These are phyloP conservation scores for Wickerhamomyces strasburgensis DNA, from an alignment of 805 yeast genomes.

Conservation along the genomic window DNA sequence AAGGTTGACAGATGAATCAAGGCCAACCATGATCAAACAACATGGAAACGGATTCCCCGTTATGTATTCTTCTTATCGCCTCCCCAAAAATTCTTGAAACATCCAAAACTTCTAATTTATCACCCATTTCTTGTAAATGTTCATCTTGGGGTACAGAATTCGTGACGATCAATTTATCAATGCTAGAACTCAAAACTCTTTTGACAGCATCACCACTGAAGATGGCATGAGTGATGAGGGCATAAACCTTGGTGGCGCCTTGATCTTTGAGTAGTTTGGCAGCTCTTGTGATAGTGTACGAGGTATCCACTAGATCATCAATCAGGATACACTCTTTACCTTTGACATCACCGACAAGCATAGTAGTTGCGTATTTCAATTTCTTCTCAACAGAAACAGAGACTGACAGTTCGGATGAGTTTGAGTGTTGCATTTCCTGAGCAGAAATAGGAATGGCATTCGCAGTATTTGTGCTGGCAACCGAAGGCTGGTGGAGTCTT, in stretches of 20 bases:
- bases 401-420: slow-evolving; percentile 3
- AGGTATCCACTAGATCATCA: slow-evolving; percentile 93
- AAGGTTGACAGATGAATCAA: too few species aligned
- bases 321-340: slow-evolving; percentile 83
- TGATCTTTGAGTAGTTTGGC: slow-evolving; percentile 88
- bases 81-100: slow-evolving; percentile 88
- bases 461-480: slow-evolving; percentile 17
- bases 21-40: slow-evolving; percentile 73
- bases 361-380: slow-evolving; percentile 65
- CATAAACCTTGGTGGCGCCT: slow-evolving; percentile 84
- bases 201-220: slow-evolving; percentile 88
- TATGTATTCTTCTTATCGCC: slow-evolving; percentile 91
- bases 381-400: slow-evolving; percentile 16
- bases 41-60: slow-evolving; percentile 94
- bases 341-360: slow-evolving; percentile 93
- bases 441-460: slow-evolving; percentile 4
- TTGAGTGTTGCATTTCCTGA: not conserved
- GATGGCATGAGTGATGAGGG: slow-evolving; percentile 87
- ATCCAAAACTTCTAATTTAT: slow-evolving; percentile 74
- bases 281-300: slow-evolving; percentile 86
- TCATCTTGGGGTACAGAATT: slow-evolving; percentile 85
- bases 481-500: slow-evolving; percentile 38
- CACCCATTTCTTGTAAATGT: slow-evolving; percentile 48
- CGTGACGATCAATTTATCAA: slow-evolving; percentile 84
- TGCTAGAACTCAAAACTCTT: slow-evolving; percentile 58